These are phyloP conservation scores for Dryadomyces sulphureus DNA, from an alignment of 2,329 filamentous ascomycete genomes.

Conservation along the genomic window DNA sequence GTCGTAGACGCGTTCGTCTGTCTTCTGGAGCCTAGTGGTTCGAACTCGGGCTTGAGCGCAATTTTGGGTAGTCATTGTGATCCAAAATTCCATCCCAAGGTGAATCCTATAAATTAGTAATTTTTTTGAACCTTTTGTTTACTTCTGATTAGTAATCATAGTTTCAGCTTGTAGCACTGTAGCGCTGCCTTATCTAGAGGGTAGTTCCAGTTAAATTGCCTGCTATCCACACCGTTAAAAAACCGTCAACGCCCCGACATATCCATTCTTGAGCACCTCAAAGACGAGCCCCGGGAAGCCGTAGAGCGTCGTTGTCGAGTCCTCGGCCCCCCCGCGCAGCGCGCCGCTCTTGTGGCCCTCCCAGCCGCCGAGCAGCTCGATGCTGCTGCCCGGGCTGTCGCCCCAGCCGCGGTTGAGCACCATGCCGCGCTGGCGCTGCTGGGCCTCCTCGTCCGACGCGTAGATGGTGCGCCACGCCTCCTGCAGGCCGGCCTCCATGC, in stretches of 20 bases:
- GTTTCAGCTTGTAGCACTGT: too few species aligned
- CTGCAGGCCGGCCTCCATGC: constrained; percentile 54
- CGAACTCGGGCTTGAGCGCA: too few species aligned
- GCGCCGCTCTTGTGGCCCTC: constrained; percentile 44
- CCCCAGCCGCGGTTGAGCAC: constrained; percentile 83
- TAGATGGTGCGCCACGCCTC: constrained; percentile 57
- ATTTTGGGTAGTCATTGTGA: too few species aligned
- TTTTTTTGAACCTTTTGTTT: too few species aligned
- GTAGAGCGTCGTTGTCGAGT: constrained; percentile 67
- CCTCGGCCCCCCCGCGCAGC: constrained; percentile 34
- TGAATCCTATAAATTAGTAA: too few species aligned
- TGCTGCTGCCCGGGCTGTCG: constrained; percentile 79
- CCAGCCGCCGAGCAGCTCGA: constrained; percentile 73
- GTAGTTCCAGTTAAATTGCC: too few species aligned
- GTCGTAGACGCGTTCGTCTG: too few species aligned
- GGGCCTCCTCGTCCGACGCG: constrained; percentile 34
- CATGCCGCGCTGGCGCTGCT: constrained; percentile 54
- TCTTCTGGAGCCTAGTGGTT: too few species aligned
- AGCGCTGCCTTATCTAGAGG: too few species aligned
- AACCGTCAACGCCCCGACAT: constrained; percentile 77
- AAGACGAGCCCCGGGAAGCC: constrained; percentile 91
- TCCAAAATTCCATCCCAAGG: too few species aligned
- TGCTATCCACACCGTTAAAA: constrained; percentile 44
- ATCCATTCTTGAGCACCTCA: constrained; percentile 86
- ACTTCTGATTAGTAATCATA: too few species aligned